These are phyloP conservation scores for Pseudogymnoascus sp. DNA, from an alignment of 2,329 filamentous ascomycete species.

Conservation along the genomic window DNA sequence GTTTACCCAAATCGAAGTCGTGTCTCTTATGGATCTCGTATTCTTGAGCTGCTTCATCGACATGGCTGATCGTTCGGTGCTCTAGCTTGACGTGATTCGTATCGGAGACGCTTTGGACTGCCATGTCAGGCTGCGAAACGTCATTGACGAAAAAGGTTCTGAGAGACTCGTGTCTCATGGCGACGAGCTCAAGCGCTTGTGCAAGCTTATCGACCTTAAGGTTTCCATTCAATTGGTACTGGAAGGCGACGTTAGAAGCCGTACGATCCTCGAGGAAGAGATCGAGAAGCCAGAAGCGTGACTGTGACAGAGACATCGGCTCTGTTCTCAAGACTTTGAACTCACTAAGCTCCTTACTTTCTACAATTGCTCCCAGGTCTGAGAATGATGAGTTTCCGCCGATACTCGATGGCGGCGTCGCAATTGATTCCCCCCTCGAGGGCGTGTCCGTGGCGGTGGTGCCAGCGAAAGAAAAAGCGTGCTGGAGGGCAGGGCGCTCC, in stretches of 20 bases:
- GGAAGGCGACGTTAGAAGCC: constrained; percentile 34
- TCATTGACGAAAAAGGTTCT: constrained; percentile 12
- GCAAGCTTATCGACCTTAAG: constrained; percentile 28
- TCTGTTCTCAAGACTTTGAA: constrained; percentile 8
- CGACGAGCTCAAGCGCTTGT: constrained; percentile 29
- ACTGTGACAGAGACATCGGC: constrained; percentile 33
- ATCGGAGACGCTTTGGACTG: constrained; percentile 19
- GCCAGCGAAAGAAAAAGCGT: background rate
- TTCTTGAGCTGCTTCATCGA: constrained; percentile 23
- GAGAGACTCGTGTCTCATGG: constrained; percentile 15
- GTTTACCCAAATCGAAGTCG: constrained; percentile 32
- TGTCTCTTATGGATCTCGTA: constrained; percentile 24
- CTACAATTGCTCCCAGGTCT: constrained; percentile 11
- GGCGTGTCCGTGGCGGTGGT: constrained; percentile 7
- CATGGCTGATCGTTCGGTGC: constrained; percentile 14
- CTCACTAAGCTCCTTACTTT: constrained; percentile 13
- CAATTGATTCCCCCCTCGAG: constrained; percentile 3
- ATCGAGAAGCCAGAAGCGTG: constrained; percentile 35
- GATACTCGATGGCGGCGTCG: constrained; percentile 4
- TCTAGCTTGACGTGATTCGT: constrained; percentile 24
- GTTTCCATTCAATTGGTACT: constrained; percentile 28
- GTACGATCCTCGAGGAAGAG: constrained; percentile 31
- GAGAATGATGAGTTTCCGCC: constrained; percentile 10
- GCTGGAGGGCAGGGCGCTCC: background rate
- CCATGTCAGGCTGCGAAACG: constrained; percentile 12